Evolutionary conservation across 768 basidiomycete species (phyloP), one percentile per base, ranked within the genome.

Genomic region (Boletus subparvulus): DNA sequence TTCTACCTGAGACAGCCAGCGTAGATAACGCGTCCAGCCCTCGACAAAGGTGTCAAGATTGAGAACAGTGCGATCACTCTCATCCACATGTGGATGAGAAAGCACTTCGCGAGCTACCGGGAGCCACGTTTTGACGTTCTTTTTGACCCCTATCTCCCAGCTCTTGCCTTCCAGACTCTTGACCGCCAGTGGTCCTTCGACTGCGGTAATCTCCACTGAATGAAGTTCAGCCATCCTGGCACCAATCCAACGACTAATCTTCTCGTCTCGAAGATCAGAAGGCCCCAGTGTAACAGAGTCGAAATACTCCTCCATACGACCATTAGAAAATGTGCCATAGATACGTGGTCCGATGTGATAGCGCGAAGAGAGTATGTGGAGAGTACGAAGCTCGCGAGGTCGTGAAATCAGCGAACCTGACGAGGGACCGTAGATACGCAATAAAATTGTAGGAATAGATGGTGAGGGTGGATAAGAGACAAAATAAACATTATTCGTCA

Each of bases 401-500:
- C 96, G 91, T 55, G 91, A 93, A 68, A 99, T 94, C 66, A 99
- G 84, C 13, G 83, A 78, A 30, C 84, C 84, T 6, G 94, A 92
- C 47, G 92, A 92, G 6, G 90, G 78, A 9, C 97, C 97, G 69
- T 98, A 99, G 54, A 99, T 83, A 58, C 97, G 88, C 56, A 98
- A 83, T 11, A 99, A 80, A 28, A 98, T 72, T 1, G 91, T 95
- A 61, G 77, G 80, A 50, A 75, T 72, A 53, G 71, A 75, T 52
- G 74, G 76, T 19, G 72, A 69, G 33, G 77, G 69, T 37, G 83
- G 78, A 67, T 85, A 93, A 11, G 94, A 92, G 52, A 98, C 88
- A 74, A 98, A 99, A 76, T 92, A 98, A 53, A 99, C 94, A 53
- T 92, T 89, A 72, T 99, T 99, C 41, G 96, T 99, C 61, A 98